Conservation (phyloP, 257 asterid species). For the Solanum clarkiae region DNA sequence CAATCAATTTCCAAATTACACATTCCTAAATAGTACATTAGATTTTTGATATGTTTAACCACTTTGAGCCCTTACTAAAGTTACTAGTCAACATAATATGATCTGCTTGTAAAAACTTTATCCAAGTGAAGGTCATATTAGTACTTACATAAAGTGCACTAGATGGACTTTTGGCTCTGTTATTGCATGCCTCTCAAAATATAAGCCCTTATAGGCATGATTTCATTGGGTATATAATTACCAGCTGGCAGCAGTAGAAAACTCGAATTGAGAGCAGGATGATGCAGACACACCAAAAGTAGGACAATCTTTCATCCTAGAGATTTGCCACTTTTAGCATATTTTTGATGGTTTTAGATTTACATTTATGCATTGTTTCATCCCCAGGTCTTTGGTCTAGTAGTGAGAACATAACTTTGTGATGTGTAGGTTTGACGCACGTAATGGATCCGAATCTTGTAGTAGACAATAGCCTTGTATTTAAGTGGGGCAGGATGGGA, state of each 20-base stretch:
- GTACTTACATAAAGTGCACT: neutral
- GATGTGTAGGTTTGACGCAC: neutral
- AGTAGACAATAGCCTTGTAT: neutral
- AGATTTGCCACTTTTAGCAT: neutral
- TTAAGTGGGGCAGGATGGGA: neutral
- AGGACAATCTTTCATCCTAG: neutral
- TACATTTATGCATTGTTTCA: neutral
- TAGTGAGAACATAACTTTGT: neutral
- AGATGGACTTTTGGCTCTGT: neutral
- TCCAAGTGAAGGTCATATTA: neutral
- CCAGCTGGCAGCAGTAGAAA: neutral
- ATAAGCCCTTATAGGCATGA: neutral
- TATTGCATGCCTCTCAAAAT: neutral
- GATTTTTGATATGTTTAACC: neutral
- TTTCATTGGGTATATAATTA: neutral
- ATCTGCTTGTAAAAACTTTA: neutral
- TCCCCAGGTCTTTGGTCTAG: neutral
- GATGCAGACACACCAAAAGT: neutral
- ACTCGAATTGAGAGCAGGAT: neutral
- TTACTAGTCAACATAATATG: neutral
- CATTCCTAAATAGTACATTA: neutral
- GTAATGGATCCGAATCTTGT: neutral
- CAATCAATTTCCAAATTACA: neutral
- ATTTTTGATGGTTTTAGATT: neutral
- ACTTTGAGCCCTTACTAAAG: neutral